Conservation (phyloP, 1,284 basidiomycete species). For the Entoloma clypeatum region DNA sequence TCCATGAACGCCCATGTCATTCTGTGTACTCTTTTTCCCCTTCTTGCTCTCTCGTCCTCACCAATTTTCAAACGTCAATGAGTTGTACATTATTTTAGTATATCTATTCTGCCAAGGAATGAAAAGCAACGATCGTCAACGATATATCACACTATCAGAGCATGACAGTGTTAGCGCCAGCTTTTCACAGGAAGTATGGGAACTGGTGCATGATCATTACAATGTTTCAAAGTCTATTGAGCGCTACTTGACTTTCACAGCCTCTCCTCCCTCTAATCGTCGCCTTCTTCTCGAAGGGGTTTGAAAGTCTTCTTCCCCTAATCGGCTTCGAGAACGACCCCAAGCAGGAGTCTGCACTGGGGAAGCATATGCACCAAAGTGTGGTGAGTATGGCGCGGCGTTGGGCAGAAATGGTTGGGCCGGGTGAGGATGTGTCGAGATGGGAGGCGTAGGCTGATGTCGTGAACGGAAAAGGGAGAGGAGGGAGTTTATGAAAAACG, state of each 20-base stretch:
- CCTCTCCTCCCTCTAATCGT: constrained; percentile 57
- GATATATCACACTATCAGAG: no score
- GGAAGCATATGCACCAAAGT: constrained; percentile 44
- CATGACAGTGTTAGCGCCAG: no score
- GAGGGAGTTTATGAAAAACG: constrained; percentile 80
- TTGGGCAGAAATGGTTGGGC: constrained; percentile 43
- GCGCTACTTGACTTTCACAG: constrained; percentile 51
- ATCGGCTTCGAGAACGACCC: constrained; percentile 35
- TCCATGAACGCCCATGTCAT: no score
- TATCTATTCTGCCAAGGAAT: no score
- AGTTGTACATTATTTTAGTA: no score
- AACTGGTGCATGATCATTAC: no score
- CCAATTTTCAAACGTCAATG: no score
- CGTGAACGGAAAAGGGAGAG: constrained; percentile 72
- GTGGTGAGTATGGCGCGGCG: constrained; percentile 40
- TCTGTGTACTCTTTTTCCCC: no score
- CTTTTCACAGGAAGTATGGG: no score
- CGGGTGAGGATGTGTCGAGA: constrained; percentile 29
- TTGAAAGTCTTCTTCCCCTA: constrained; percentile 38
- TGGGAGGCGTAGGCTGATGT: constrained; percentile 39
- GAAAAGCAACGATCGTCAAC: no score
- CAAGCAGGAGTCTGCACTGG: constrained; percentile 45
- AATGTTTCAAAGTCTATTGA: no score
- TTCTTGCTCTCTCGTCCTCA: no score
- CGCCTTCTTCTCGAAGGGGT: constrained; percentile 57